Conservation (phyloP, 192 early-diverging fungal species). For the Thoreauomyces humboldtii region DNA sequence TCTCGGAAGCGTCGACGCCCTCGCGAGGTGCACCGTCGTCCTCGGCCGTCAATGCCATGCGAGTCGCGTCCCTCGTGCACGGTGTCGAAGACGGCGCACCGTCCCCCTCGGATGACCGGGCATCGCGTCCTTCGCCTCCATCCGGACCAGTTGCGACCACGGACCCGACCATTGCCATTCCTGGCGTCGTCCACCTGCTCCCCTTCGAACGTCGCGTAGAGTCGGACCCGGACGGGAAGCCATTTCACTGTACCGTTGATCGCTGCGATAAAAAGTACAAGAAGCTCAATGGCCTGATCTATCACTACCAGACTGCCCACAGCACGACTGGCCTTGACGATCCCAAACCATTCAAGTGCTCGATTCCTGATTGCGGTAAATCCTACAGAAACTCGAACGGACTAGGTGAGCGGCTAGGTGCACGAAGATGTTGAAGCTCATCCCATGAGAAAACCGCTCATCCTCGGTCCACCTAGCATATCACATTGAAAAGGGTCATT, state of each 20-base stretch:
- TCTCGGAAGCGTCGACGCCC: no score
- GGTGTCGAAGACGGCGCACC: neutral
- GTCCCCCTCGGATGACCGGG: neutral
- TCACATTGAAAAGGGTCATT: slow-evolving; percentile 31
- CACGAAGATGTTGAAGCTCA: no score
- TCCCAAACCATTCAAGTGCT: slow-evolving; percentile 34
- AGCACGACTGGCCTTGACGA: slow-evolving; percentile 45
- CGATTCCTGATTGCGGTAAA: slow-evolving; percentile 17
- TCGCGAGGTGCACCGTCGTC: no score
- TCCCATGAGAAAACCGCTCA: no score
- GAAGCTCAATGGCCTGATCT: slow-evolving; percentile 89
- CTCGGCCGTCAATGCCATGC: no score
- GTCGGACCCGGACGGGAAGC: slow-evolving; percentile 19
- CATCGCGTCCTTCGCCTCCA: neutral
- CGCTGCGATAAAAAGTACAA: slow-evolving; percentile 59
- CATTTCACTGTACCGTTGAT: slow-evolving; percentile 12
- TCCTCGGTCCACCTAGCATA: slow-evolving; percentile 23
- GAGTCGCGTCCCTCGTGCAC: slow-evolving; percentile 3
- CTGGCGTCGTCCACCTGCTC: neutral
- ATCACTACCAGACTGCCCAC: slow-evolving; percentile 79
- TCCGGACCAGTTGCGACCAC: neutral
- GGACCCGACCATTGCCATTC: neutral
- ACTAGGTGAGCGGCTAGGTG: slow-evolving; percentile 12
- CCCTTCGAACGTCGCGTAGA: neutral
- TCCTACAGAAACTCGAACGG: slow-evolving; percentile 35